Conservation (phyloP, 139 green algal genomes). For the Mesostigma viride region DNA sequence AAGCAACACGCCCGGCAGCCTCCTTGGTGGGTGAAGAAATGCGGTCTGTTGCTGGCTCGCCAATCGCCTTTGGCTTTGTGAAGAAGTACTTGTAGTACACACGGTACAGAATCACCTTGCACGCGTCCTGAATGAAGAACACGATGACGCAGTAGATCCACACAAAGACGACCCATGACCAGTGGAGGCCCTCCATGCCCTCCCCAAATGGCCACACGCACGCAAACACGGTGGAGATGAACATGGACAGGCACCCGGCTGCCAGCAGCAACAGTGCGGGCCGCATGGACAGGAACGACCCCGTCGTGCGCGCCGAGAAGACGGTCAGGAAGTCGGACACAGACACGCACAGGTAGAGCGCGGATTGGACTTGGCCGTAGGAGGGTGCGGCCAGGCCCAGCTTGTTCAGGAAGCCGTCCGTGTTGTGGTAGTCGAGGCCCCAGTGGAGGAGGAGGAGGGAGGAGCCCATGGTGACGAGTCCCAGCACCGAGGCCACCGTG, state of each 20-base stretch:
- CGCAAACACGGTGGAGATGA: slow-evolving; percentile 54
- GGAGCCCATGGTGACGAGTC: slow-evolving; percentile 50
- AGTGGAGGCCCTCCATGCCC: slow-evolving; percentile 33
- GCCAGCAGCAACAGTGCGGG: slow-evolving; percentile 38
- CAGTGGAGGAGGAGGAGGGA: slow-evolving; percentile 64
- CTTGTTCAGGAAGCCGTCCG: slow-evolving; percentile 39
- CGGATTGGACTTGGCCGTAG: slow-evolving; percentile 56
- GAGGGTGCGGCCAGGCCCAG: no score
- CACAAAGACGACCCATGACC: slow-evolving; percentile 37
- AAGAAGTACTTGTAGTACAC: slow-evolving; percentile 1
- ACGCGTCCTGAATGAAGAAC: slow-evolving; percentile 60
- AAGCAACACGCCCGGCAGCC: no score
- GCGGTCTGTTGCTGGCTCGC: no score
- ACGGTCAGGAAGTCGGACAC: slow-evolving; percentile 79
- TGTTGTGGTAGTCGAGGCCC: slow-evolving; percentile 47
- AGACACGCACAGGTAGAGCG: slow-evolving; percentile 71
- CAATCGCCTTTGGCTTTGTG: no score
- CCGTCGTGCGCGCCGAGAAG: slow-evolving; percentile 62
- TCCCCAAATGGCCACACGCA: slow-evolving; percentile 51
- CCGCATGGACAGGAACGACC: slow-evolving; percentile 50
- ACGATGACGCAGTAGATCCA: slow-evolving; percentile 77
- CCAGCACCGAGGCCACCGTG: slow-evolving; percentile 53
- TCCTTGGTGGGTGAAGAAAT: no score
- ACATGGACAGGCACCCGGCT: slow-evolving; percentile 38
- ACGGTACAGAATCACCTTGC: slow-evolving; percentile 42